A percentile compares a stretch with the other conserved stretches of the same genome.
Conservation (phyloP, 139 green algal genomes). For the Chlorella sp. region DNA sequence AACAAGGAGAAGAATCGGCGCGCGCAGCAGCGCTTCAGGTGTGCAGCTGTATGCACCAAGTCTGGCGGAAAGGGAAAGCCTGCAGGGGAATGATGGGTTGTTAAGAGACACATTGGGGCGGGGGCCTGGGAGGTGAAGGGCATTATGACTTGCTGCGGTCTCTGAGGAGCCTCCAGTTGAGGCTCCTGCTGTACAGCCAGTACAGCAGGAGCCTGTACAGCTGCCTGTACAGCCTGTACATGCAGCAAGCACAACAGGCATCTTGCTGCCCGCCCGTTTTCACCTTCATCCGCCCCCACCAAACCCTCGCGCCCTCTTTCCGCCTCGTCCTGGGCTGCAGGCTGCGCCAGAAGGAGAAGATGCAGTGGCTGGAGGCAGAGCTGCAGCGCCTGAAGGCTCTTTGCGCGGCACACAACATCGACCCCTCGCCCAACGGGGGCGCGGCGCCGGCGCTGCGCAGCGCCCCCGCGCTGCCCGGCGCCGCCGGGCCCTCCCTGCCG, state of each 20-base stretch:
- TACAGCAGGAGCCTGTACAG: no score
- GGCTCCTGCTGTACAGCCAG: no score
- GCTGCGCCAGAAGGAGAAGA: conserved; percentile 36
- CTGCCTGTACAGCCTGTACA: no score
- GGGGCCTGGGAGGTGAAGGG: no score
- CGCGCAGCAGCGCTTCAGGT: conserved; percentile 38
- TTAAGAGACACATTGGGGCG: no score
- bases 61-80: not conserved
- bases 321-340: not conserved
- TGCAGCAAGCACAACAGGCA: no score
- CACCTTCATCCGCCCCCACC: not conserved
- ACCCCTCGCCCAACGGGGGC: not conserved
- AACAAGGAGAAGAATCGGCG: conserved; percentile 36
- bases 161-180: no score
- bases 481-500: not conserved
- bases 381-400: not conserved
- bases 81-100: no score
- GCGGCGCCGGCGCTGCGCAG: not conserved
- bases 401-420: conserved; percentile 1
- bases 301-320: not conserved
- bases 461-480: not conserved
- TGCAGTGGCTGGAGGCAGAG: conserved; percentile 18
- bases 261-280: not conserved
- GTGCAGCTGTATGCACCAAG: not conserved
- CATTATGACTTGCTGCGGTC: no score